phyloP scores from a whole-genome alignment of 148 eudicot species.

The Vaccinium myrtillus region DNA sequence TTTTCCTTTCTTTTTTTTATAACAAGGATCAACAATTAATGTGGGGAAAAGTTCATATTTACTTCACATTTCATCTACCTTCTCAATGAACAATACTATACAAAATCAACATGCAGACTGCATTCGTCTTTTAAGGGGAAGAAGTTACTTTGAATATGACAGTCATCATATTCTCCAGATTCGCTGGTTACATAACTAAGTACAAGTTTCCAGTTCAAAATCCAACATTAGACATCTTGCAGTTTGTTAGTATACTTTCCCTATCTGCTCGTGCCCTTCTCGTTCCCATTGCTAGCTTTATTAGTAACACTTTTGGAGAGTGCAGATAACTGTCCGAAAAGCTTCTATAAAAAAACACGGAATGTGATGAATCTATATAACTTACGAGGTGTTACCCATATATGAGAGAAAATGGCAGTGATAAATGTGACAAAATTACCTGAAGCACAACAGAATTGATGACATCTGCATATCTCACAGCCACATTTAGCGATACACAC shows the following conservation, averaged over 20 bases:
- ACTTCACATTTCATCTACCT: neutral
- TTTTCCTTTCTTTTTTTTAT: too few relatives aligned
- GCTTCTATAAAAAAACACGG: neutral
- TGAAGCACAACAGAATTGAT: conserved; percentile 89
- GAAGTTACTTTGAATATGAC: neutral
- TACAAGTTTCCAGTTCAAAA: neutral
- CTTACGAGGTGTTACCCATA: neutral
- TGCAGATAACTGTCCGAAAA: neutral
- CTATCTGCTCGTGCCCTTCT: neutral
- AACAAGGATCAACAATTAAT: neutral
- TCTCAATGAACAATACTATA: neutral
- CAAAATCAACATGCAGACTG: neutral
- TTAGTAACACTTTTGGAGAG: neutral
- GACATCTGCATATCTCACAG: conserved; percentile 93
- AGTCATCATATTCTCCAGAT: neutral
- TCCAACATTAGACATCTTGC: neutral
- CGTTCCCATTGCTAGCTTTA: neutral
- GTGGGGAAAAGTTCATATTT: neutral
- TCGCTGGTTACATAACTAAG: neutral
- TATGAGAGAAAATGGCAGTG: neutral
- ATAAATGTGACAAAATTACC: conserved; percentile 39
- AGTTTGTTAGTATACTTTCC: neutral
- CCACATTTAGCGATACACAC: conserved; percentile 89
- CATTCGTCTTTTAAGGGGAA: neutral
- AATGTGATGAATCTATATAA: neutral